Conservation (phyloP, 176 grass and related monocot genomes). For the Oropetium thomaeum region DNA sequence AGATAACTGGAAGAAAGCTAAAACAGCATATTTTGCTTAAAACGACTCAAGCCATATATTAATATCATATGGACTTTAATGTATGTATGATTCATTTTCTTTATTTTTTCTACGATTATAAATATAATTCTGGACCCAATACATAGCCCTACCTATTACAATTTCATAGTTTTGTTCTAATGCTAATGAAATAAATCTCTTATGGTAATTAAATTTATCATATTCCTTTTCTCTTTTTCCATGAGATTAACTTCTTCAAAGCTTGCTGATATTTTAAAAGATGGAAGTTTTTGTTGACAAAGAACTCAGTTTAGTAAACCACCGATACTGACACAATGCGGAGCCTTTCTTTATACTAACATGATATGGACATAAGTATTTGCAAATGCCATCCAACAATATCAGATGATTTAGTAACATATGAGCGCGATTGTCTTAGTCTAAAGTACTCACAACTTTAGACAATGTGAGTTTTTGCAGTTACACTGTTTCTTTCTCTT, state of each 20-base stretch:
- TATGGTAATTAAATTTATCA: slow-evolving; percentile 4
- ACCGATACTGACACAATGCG: background rate
- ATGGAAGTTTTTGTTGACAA: background rate
- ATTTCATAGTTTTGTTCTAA: background rate
- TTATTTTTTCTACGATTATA: slow-evolving; percentile 3
- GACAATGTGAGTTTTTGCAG: slow-evolving; percentile 67
- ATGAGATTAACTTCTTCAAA: background rate
- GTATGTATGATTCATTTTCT: slow-evolving; percentile 6
- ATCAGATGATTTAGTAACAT: slow-evolving; percentile 19
- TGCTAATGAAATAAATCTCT: background rate
- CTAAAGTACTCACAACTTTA: slow-evolving; percentile 61
- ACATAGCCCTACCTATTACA: background rate
- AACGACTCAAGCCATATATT: background rate
- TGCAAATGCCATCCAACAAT: background rate
- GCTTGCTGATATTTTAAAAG: slow-evolving; percentile 5
- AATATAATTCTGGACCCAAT: slow-evolving; percentile 10
- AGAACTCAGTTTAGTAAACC: slow-evolving; percentile 5
- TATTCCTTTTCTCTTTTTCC: background rate
- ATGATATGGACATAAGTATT: slow-evolving; percentile 5
- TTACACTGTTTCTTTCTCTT: slow-evolving; percentile 75
- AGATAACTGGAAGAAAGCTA: slow-evolving; percentile 7
- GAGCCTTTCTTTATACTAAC: background rate
- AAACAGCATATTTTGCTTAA: background rate
- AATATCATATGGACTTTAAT: slow-evolving; percentile 9
- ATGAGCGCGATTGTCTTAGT: background rate